Evolutionary conservation across 164 flowering plant genomes (phyloP).

Genomic region (Kingdonia uniflora): DNA sequence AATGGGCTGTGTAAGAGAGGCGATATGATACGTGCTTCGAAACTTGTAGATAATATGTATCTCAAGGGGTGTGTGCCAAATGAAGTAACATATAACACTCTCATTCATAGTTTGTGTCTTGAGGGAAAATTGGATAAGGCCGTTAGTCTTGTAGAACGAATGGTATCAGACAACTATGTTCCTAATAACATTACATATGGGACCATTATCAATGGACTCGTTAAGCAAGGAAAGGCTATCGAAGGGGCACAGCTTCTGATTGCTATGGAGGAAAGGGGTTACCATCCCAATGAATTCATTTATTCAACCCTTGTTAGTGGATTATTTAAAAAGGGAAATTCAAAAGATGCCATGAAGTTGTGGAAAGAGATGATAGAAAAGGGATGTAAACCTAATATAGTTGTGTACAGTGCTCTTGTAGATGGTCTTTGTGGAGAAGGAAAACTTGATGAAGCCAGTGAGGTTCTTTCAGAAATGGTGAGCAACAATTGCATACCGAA

Average conservation of each 20-base stretch:
- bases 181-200: slow-evolving; percentile 77
- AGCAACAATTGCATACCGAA: slow-evolving; percentile 48
- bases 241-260: slow-evolving; percentile 40
- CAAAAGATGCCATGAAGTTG: slow-evolving; percentile 45
- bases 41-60: slow-evolving; percentile 77
- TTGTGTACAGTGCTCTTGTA: slow-evolving; percentile 62
- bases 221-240: slow-evolving; percentile 48
- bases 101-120: slow-evolving; percentile 68
- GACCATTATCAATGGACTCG: slow-evolving; percentile 71
- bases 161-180: slow-evolving; percentile 51
- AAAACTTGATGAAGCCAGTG: slow-evolving; percentile 42
- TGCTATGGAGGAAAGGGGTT: slow-evolving; percentile 62
- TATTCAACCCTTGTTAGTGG: slow-evolving; percentile 74
- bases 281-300: slow-evolving; percentile 37
- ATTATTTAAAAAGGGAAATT: slow-evolving; percentile 62
- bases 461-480: slow-evolving; percentile 43
- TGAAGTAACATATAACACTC: slow-evolving; percentile 71
- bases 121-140: slow-evolving; percentile 78
- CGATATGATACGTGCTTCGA: slow-evolving; percentile 53
- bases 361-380: slow-evolving; percentile 54
- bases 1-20: slow-evolving; percentile 73
- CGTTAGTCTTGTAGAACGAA: slow-evolving; percentile 41
- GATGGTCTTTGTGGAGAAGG: slow-evolving; percentile 68
- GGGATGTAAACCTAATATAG: slow-evolving; percentile 53
- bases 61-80: slow-evolving; percentile 82